Percentiles rank a stretch among this genome's conserved stretches.
Evolutionary conservation across 495 filamentous ascomycete species (phyloP).

Genomic region (Aspergillus bridgeri): DNA sequence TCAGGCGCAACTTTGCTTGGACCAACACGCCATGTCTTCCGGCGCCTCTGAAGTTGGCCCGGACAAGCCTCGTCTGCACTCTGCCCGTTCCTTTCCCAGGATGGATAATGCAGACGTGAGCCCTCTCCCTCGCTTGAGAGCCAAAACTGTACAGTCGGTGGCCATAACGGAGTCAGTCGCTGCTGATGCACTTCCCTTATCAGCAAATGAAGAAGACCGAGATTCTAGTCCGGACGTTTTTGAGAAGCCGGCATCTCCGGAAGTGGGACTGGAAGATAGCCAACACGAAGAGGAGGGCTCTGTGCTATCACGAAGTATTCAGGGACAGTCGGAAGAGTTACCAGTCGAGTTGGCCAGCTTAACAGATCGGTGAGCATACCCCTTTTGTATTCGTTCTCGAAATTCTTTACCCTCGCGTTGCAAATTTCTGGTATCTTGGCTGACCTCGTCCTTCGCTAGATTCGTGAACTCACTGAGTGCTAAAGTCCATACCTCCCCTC

Average conservation of each 20-base stretch:
- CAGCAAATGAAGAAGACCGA: constrained; percentile 28
- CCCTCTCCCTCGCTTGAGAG: constrained; percentile 49
- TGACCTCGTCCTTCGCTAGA: constrained; percentile 36
- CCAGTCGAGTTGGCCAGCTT: constrained; percentile 89
- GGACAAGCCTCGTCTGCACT: constrained; percentile 32
- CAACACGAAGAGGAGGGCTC: constrained; percentile 40
- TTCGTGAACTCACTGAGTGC: constrained; percentile 90
- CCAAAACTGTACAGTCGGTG: constrained; percentile 60
- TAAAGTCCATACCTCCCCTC: constrained; percentile 79
- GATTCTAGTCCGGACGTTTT: constrained; percentile 43
- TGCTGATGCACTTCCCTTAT: constrained; percentile 25
- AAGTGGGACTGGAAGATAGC: constrained; percentile 50
- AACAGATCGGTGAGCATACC: constrained; percentile 67
- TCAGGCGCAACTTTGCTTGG: not conserved
- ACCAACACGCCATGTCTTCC: constrained; percentile 21
- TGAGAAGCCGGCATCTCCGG: constrained; percentile 46
- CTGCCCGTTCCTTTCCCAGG: constrained; percentile 53
- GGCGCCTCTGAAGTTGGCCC: constrained; percentile 26
- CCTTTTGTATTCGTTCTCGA: not conserved
- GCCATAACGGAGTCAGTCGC: constrained; percentile 41
- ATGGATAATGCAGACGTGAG: constrained; percentile 45
- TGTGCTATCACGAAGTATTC: constrained; percentile 48
- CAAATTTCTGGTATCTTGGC: not conserved
- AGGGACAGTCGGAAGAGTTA: constrained; percentile 72
- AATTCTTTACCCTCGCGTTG: not conserved